Conservation (phyloP, 2,329 filamentous ascomycete species). For the Xylaria polymorpha region DNA sequence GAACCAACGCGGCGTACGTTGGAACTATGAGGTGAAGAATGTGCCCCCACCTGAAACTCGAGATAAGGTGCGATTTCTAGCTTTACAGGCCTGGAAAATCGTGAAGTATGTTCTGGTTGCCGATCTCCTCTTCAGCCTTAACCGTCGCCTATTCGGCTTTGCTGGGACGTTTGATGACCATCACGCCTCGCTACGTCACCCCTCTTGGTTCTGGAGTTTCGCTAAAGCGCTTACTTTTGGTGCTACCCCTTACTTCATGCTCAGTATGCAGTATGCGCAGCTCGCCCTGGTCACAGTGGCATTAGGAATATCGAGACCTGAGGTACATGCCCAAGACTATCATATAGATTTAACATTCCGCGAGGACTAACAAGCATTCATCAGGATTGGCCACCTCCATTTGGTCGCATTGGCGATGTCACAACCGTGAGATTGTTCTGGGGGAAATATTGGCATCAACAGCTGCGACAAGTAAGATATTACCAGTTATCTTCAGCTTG, state of each 20-base stretch:
- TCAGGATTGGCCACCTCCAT: conserved; percentile 20
- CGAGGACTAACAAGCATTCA: no score
- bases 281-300: background rate
- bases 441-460: conserved; percentile 29
- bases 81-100: background rate
- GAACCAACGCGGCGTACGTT: conserved; percentile 5
- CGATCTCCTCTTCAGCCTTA: no score
- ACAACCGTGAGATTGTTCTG: conserved; percentile 18
- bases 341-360: no score
- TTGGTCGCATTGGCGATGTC: background rate
- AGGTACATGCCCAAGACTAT: background rate
- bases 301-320: background rate
- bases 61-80: no score
- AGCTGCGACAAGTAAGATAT: no score
- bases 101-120: background rate
- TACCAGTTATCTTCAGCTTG: background rate
- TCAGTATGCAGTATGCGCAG: conserved; percentile 18
- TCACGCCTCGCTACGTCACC: background rate
- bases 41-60: background rate
- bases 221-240: background rate
- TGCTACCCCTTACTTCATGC: conserved; percentile 9
- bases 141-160: no score
- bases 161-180: background rate
- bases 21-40: conserved; percentile 15
- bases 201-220: conserved; percentile 17